Base-by-base conservation (phyloP, 306 rosid genomes). In the Cucumis cinereus region DNA sequence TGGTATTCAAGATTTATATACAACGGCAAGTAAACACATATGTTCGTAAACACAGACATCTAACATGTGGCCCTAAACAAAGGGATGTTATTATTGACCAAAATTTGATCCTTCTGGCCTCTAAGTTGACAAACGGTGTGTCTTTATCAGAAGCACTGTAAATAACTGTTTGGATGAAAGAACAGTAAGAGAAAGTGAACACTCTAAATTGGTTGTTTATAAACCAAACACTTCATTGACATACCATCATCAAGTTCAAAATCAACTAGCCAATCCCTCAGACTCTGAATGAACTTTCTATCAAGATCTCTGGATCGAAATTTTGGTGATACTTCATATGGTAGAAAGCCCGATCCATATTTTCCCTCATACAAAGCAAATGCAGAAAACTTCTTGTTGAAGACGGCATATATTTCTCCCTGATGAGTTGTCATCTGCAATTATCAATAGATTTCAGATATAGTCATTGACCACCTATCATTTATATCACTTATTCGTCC, bases 301-400 rank as follows among this genome's bases (percentile, higher is more conserved):
- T 87, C 93, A 11, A 75, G 55, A 16, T 86, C 82, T 77, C 54
- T 72, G 10, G 75, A 77, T 14, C n/a, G 78, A 85, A 86, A 82
- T 19, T 22, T 77, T 7, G 89, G 75, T 52, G 81, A 85, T 76
- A 33, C 66, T 60, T 91, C 88, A 74, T 88, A 93, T 23, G 97
- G 94, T 64, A 2, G 54, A 73, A 79, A 82, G 63, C 66, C 64
- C 20, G 73, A 50, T 26, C 67, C 79, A 64, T 76, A 84, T 22
- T 76, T 74, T 72, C 97, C 91, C 20, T 77, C 55, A 43, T 87
- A 91, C 58, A 93, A 70, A 33, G 93, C 96, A 87, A 86, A 91
- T 43, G 87, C 66, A 24, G 97, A 93, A 78, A 8, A 54, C 41
- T 9, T 67, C 81, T 88, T 87, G 54, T 83, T 77, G 86, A 78